Percentiles rank a stretch among this genome's conserved stretches.
Evolutionary conservation across 2,329 filamentous ascomycete species (phyloP).

Genomic region (Metarhizium humberi): DNA sequence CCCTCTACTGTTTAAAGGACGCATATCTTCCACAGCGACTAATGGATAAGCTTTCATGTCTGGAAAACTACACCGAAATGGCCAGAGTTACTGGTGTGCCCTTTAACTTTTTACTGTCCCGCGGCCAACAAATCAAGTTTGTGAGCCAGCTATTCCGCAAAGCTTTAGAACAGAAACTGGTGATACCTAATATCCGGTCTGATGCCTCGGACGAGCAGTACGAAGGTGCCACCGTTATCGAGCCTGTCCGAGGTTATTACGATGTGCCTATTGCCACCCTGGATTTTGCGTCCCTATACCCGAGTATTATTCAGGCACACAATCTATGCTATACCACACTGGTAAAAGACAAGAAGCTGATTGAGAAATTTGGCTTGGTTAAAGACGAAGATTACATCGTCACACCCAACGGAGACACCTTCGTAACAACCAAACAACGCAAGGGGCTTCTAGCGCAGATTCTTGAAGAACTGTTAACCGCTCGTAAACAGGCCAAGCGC

Average conservation of each 20-base stretch:
- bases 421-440: slow-evolving; percentile 77
- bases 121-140: slow-evolving; percentile 96
- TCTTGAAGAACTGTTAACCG: slow-evolving; percentile 83
- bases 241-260: slow-evolving; percentile 88
- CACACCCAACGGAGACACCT: slow-evolving; percentile 89
- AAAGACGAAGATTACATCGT: slow-evolving; percentile 95
- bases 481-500: slow-evolving; percentile 88
- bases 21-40: slow-evolving; percentile 88
- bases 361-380: slow-evolving; percentile 67
- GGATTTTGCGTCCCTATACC: slow-evolving; percentile 97
- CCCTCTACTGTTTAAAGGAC: slow-evolving; percentile 95
- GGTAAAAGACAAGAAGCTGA: slow-evolving; percentile 52
- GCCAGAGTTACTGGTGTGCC: slow-evolving; percentile 97
- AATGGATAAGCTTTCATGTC: slow-evolving; percentile 94
- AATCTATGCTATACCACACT: slow-evolving; percentile 97
- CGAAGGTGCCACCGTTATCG: slow-evolving; percentile 95
- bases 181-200: slow-evolving; percentile 77
- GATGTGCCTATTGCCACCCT: slow-evolving; percentile 91
- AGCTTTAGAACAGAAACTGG: slow-evolving; percentile 82
- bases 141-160: slow-evolving; percentile 96
- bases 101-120: slow-evolving; percentile 85
- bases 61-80: slow-evolving; percentile 99
- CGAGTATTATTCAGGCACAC: slow-evolving; percentile 97
- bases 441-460: slow-evolving; percentile 93
- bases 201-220: slow-evolving; percentile 79